Percentiles rank a stretch among this genome's conserved stretches.
These are phyloP conservation scores for Chaetomiaceae sp. DNA, from an alignment of 2,329 filamentous ascomycete species.

Conservation along the genomic window DNA sequence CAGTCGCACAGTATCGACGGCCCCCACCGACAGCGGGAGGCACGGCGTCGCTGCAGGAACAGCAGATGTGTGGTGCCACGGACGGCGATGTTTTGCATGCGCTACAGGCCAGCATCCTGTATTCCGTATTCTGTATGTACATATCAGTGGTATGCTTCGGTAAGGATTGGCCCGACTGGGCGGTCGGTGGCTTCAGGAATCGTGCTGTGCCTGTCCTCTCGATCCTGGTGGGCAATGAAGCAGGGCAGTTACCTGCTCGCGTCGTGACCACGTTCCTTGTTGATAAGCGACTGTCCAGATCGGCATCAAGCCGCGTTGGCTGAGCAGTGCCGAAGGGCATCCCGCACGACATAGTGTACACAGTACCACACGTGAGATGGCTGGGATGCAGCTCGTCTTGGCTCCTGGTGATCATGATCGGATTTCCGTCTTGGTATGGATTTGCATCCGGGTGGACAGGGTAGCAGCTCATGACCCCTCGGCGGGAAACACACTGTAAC, in stretches of 20 bases:
- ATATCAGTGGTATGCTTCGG: too few species aligned
- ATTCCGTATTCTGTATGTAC: too few species aligned
- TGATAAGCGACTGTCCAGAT: too few species aligned
- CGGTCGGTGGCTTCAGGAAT: neutral
- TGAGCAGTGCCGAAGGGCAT: too few species aligned
- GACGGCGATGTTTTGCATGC: constrained; percentile 14
- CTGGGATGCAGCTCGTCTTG: neutral
- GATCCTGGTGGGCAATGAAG: too few species aligned
- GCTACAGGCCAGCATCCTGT: too few species aligned
- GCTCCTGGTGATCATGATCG: neutral
- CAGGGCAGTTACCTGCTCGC: too few species aligned
- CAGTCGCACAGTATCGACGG: constrained; percentile 15
- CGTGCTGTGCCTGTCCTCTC: neutral
- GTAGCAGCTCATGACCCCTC: neutral
- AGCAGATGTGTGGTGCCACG: constrained; percentile 21
- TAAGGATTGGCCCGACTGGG: too few species aligned
- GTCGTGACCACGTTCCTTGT: too few species aligned
- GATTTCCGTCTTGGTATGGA: neutral
- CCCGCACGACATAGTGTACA: too few species aligned
- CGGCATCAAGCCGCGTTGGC: too few species aligned
- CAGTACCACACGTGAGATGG: neutral
- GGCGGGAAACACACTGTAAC: neutral
- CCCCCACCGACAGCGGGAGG: constrained; percentile 12
- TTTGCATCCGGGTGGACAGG: too few species aligned
- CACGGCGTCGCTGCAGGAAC: constrained; percentile 20